A percentile compares a stretch with the other conserved stretches of the same genome.
These are phyloP conservation scores for Scheffersomyces illinoinensis DNA, from an alignment of 1,139 yeast genomes.

Conservation along the genomic window DNA sequence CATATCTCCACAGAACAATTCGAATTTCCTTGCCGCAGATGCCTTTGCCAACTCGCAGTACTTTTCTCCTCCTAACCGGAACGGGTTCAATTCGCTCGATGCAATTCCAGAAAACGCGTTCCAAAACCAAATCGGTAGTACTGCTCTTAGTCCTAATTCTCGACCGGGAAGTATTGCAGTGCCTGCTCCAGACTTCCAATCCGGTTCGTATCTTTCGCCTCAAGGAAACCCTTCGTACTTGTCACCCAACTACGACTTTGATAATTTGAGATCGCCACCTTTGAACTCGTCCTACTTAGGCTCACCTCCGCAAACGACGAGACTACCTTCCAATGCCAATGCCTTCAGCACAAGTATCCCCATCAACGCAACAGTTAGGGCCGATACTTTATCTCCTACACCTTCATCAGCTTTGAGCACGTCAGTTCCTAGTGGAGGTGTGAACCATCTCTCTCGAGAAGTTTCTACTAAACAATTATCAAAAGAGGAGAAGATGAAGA, in stretches of 20 bases:
- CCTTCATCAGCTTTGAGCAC: conserved; percentile 22
- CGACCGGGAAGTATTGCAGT: conserved; percentile 36
- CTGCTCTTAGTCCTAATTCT: conserved; percentile 31
- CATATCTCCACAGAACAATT: conserved; percentile 29
- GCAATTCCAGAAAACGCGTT: conserved; percentile 34
- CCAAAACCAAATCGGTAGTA: conserved; percentile 13
- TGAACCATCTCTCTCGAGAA: conserved; percentile 8
- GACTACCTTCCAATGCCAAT: conserved; percentile 14
- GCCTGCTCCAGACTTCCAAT: conserved; percentile 18
- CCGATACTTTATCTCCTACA: conserved; percentile 28
- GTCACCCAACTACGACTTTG: conserved; percentile 23
- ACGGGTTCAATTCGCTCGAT: conserved; percentile 28
- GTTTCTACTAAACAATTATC: conserved; percentile 44
- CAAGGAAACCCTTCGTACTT: conserved; percentile 14
- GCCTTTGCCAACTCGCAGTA: conserved; percentile 40
- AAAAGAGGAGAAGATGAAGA: conserved; percentile 68
- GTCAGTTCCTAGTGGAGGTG: conserved; percentile 24
- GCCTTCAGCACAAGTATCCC: conserved; percentile 34
- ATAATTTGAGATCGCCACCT: conserved; percentile 32
- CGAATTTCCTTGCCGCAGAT: conserved; percentile 16
- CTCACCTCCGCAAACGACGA: conserved; percentile 33
- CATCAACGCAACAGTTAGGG: conserved; percentile 18
- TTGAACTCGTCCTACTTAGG: conserved; percentile 31
- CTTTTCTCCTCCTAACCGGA: conserved; percentile 40
- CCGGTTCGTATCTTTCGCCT: conserved; percentile 16